These are phyloP conservation scores for Phytopythium litorale DNA, from an alignment of 352 stramenopile species.

Conservation along the genomic window DNA sequence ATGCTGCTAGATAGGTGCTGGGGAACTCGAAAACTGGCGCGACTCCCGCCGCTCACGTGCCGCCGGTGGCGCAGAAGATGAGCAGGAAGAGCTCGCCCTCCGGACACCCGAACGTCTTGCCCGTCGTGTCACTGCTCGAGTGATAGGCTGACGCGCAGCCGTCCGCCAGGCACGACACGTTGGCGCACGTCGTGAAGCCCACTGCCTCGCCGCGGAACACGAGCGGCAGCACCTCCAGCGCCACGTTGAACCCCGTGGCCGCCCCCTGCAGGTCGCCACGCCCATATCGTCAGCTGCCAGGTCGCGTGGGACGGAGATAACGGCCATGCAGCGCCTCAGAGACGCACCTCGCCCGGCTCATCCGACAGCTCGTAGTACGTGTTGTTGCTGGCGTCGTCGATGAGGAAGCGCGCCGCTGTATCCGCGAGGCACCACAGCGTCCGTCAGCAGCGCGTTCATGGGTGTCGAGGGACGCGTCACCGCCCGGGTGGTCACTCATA, in stretches of 20 bases:
- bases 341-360: constrained; percentile 2
- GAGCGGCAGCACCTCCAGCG: constrained; percentile 4
- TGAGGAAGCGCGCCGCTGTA: constrained; percentile 4
- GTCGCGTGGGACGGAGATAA: background rate
- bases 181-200: constrained; percentile 6
- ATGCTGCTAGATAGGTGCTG: background rate
- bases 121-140: constrained; percentile 10
- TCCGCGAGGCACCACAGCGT: too few relatives aligned
- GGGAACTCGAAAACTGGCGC: background rate
- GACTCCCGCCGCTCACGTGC: background rate
- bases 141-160: constrained; percentile 7
- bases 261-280: background rate
- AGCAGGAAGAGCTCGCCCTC: constrained; percentile 7
- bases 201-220: background rate
- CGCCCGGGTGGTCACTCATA: too few relatives aligned
- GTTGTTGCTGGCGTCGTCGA: constrained; percentile 9
- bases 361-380: constrained; percentile 10
- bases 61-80: background rate
- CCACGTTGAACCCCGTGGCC: constrained; percentile 8
- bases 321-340: background rate
- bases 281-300: background rate
- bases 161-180: background rate
- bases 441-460: too few relatives aligned
- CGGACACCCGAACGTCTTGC: constrained; percentile 8
- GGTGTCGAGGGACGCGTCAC: too few relatives aligned